Percentiles rank a stretch among this genome's conserved stretches.
Conservation (phyloP, 345 rosid species). For the Dimocarpus longan region DNA sequence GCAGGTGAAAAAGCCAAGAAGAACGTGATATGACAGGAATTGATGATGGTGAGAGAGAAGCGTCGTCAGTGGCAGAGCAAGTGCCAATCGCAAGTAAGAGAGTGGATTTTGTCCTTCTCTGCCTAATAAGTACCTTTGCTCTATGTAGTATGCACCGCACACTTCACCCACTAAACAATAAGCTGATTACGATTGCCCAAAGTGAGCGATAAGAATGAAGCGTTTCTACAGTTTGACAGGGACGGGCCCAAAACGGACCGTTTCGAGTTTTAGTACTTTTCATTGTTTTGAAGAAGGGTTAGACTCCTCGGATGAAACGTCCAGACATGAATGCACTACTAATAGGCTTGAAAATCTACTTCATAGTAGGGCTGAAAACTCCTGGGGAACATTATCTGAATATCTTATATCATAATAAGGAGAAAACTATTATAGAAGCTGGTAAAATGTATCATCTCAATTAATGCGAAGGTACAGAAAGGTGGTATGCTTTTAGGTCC, state of each 20-base stretch:
- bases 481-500: too few species aligned
- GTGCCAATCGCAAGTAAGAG: conserved; percentile 7
- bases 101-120: conserved; percentile 21
- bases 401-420: too few species aligned
- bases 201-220: too few species aligned
- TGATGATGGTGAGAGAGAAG: conserved; percentile 8
- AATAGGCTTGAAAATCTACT: too few species aligned
- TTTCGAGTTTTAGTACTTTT: not conserved
- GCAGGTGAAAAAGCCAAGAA: conserved; percentile 4
- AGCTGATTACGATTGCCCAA: not conserved
- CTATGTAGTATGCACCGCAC: conserved; percentile 27
- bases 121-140: conserved; percentile 7
- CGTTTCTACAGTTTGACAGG: not conserved
- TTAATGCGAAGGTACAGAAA: too few species aligned
- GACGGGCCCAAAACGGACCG: not conserved
- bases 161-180: conserved; percentile 12
- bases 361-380: too few species aligned
- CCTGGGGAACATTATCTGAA: too few species aligned
- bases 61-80: conserved; percentile 1
- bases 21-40: not conserved
- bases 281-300: too few species aligned
- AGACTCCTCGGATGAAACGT: too few species aligned
- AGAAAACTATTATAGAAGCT: too few species aligned
- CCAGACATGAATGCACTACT: too few species aligned
- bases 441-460: too few species aligned